A percentile compares a stretch with the other conserved stretches of the same genome.
Conservation (phyloP, 2,329 filamentous ascomycete genomes). For the Gaeumannomyces sp. region DNA sequence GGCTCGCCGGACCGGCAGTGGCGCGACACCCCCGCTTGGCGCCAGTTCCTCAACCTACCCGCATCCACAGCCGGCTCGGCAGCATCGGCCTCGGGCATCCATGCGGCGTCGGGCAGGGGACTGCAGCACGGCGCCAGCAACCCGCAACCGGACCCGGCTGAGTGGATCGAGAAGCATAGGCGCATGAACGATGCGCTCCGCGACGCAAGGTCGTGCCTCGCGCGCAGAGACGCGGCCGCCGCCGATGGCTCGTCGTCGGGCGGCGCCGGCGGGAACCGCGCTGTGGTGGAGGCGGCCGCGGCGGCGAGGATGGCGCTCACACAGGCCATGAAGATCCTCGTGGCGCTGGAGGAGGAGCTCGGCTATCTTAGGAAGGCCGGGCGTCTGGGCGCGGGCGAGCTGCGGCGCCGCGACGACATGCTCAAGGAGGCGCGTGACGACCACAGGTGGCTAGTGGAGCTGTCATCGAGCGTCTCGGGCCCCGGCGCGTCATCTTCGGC, state of each 20-base stretch:
- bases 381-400: conserved; percentile 65
- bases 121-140: not conserved
- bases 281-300: conserved; percentile 55
- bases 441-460: conserved; percentile 66
- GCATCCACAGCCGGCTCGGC: conserved; percentile 24
- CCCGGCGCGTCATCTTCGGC: conserved; percentile 34
- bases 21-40: conserved; percentile 68
- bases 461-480: conserved; percentile 51
- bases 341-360: conserved; percentile 60
- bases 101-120: conserved; percentile 27
- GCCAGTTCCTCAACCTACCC: conserved; percentile 66
- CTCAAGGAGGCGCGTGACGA: conserved; percentile 65
- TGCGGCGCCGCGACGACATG: conserved; percentile 64
- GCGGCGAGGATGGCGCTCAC: conserved; percentile 71
- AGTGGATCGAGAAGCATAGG: conserved; percentile 71
- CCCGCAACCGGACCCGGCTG: conserved; percentile 47
- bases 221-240: conserved; percentile 57
- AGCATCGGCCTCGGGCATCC: conserved; percentile 18
- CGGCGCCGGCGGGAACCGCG: conserved; percentile 32
- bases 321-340: conserved; percentile 58
- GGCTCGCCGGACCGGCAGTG: conserved; percentile 68
- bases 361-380: conserved; percentile 46
- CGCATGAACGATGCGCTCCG: conserved; percentile 68
- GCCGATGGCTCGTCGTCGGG: conserved; percentile 26
- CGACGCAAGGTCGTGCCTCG: conserved; percentile 59